phyloP scores from a whole-genome alignment of 352 stramenopile species.

The Phytophthora tubulina region DNA sequence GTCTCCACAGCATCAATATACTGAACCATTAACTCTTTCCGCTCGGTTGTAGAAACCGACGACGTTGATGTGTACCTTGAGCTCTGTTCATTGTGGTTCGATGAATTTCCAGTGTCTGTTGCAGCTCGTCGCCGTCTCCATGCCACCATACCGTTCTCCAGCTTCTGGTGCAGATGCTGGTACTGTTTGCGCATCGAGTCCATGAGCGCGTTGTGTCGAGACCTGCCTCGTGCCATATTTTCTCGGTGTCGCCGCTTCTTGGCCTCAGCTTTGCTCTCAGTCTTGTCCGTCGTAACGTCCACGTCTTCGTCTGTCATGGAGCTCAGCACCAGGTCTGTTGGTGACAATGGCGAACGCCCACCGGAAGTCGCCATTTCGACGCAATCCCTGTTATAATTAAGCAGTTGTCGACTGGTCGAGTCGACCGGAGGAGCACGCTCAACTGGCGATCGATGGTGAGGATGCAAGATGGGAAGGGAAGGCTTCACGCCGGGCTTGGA shows the following conservation, averaged over 20 bases:
- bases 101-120: not conserved
- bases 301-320: constrained; percentile 12
- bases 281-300: constrained; percentile 2
- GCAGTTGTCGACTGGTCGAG: not conserved
- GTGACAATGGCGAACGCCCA: constrained; percentile 25
- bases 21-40: constrained; percentile 18
- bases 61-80: constrained; percentile 6
- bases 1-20: constrained; percentile 40
- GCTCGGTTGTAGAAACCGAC: not conserved
- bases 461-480: constrained; percentile 22
- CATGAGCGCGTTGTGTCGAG: constrained; percentile 40
- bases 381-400: not conserved
- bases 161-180: constrained; percentile 27
- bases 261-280: constrained; percentile 31
- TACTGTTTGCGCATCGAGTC: constrained; percentile 41
- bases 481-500: not conserved
- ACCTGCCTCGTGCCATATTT: constrained; percentile 43
- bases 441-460: constrained; percentile 27
- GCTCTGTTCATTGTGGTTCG: constrained; percentile 15
- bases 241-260: constrained; percentile 40
- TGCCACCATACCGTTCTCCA: constrained; percentile 30
- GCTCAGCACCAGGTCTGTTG: constrained; percentile 16
- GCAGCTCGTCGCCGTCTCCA: constrained; percentile 14
- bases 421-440: not conserved
- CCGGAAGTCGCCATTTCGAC: constrained; percentile 20